Conservation (phyloP, 306 rosid species). For the Rubus parviflorus region DNA sequence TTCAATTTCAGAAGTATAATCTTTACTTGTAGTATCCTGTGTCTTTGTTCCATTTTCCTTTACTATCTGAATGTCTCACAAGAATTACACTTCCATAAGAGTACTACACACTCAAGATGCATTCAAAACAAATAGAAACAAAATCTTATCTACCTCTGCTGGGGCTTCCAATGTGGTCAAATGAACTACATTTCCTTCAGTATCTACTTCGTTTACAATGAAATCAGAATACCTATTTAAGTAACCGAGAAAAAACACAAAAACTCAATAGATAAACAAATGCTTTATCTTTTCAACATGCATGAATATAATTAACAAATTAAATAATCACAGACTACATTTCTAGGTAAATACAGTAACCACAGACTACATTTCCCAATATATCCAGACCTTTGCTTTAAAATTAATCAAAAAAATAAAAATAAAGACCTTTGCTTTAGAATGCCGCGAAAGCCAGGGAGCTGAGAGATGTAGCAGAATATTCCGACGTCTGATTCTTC, state of each 20-base stretch:
- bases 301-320: background rate
- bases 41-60: slow-evolving; percentile 41
- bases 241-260: slow-evolving; percentile 15
- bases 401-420: background rate
- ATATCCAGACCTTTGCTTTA: background rate
- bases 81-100: slow-evolving; percentile 3
- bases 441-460: slow-evolving; percentile 89
- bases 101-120: background rate
- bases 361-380: background rate
- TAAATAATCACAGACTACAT: background rate
- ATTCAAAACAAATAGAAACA: background rate
- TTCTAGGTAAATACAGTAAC: background rate
- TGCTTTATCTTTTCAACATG: background rate
- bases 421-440: slow-evolving; percentile 71
- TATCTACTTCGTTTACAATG: slow-evolving; percentile 89
- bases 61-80: slow-evolving; percentile 39
- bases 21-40: slow-evolving; percentile 29
- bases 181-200: slow-evolving; percentile 64
- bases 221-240: slow-evolving; percentile 84
- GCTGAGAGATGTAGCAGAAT: slow-evolving; percentile 69
- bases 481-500: slow-evolving; percentile 83
- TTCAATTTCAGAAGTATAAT: slow-evolving; percentile 68
- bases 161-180: slow-evolving; percentile 69
- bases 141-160: slow-evolving; percentile 34
- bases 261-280: background rate